Evolutionary conservation across 2,329 filamentous ascomycete species (phyloP).

Genomic region (Xylariaceae sp.): DNA sequence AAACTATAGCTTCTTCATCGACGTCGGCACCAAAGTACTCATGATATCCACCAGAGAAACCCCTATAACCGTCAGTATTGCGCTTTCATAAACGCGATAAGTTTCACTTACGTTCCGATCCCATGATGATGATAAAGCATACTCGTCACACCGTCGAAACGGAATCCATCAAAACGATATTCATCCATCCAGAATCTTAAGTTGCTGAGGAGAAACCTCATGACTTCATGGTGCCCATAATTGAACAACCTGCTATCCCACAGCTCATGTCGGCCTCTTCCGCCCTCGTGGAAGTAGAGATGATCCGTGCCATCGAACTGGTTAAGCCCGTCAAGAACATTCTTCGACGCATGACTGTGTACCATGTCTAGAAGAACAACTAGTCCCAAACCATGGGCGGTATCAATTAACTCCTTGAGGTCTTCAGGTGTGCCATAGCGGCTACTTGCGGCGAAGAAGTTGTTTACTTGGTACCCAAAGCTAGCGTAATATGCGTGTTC

Average conservation of each 20-base stretch:
- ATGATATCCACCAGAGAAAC: constrained; percentile 96
- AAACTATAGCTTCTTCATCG: constrained; percentile 92
- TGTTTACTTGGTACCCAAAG: constrained; percentile 98
- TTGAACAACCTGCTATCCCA: constrained; percentile 99
- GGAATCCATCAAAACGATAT: constrained; percentile 94
- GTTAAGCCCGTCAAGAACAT: constrained; percentile 92
- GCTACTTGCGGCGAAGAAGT: constrained; percentile 97
- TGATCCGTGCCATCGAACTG: constrained; percentile 95
- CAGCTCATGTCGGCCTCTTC: constrained; percentile 83
- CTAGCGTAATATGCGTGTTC: constrained; percentile 99
- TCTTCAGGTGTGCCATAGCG: constrained; percentile 94
- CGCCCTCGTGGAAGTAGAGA: constrained; percentile 91
- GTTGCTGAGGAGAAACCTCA: constrained; percentile 96
- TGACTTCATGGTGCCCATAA: constrained; percentile 91
- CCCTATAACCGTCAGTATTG: constrained; percentile 58
- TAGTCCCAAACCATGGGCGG: constrained; percentile 88
- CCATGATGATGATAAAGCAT: constrained; percentile 98
- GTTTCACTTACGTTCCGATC: constrained; percentile 82
- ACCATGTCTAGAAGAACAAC: constrained; percentile 93
- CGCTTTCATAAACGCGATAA: background rate
- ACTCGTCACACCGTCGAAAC: constrained; percentile 97
- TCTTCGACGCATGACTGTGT: constrained; percentile 97
- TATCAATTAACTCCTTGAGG: constrained; percentile 94
- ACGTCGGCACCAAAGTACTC: constrained; percentile 93
- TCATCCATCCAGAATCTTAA: constrained; percentile 99